These are phyloP conservation scores for Fusarium napiforme DNA, from an alignment of 2,329 filamentous ascomycete genomes.

Conservation along the genomic window DNA sequence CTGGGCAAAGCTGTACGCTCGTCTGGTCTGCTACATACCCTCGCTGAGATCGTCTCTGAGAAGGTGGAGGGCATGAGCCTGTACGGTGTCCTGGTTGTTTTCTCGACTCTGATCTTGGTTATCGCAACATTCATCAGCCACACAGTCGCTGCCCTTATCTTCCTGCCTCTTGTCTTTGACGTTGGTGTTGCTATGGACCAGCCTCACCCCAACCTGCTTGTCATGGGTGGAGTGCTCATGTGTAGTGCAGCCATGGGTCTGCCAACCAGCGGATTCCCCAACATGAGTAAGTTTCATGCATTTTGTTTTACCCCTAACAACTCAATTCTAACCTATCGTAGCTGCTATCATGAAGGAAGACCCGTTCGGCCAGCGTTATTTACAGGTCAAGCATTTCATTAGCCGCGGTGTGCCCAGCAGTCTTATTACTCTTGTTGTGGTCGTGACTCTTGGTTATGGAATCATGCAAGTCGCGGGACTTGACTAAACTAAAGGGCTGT, in stretches of 20 bases:
- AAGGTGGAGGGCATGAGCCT: constrained; percentile 81
- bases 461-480: constrained; percentile 83
- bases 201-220: constrained; percentile 91
- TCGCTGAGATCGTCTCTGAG: constrained; percentile 80
- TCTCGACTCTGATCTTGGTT: constrained; percentile 84
- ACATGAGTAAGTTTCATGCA: constrained; percentile 85
- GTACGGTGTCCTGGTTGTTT: constrained; percentile 88
- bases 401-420: constrained; percentile 91
- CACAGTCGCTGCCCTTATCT: constrained; percentile 94
- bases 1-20: constrained; percentile 95
- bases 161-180: constrained; percentile 87
- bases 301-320: background rate
- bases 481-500: constrained; percentile 46
- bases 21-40: constrained; percentile 89
- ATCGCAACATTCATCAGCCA: constrained; percentile 98
- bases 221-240: constrained; percentile 96
- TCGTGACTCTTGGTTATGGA: constrained; percentile 90
- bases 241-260: constrained; percentile 96
- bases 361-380: constrained; percentile 88
- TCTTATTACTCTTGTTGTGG: constrained; percentile 81
- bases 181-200: constrained; percentile 87
- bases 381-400: constrained; percentile 93
- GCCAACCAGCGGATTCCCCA: constrained; percentile 96
- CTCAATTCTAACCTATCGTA: constrained; percentile 51
- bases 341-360: constrained; percentile 99